Evolutionary conservation across 495 filamentous ascomycete species (phyloP).

Genomic region (Pyronema domesticum): DNA sequence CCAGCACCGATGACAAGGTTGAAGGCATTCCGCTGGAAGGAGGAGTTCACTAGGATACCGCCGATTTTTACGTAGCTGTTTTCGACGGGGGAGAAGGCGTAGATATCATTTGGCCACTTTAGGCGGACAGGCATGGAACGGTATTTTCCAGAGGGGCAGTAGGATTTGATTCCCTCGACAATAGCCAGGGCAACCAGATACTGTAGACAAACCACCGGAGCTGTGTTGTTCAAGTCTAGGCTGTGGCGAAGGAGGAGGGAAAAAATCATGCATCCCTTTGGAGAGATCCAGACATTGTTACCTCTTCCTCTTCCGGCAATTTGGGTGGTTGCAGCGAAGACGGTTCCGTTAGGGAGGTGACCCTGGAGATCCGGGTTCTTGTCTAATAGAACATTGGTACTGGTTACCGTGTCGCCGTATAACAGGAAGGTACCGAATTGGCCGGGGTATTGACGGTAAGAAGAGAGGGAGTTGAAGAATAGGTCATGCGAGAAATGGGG

Average conservation of each 20-base stretch:
- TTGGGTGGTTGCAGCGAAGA: constrained; percentile 79
- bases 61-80: constrained; percentile 74
- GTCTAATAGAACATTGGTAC: constrained; percentile 87
- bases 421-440: constrained; percentile 62
- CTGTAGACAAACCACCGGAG: constrained; percentile 86
- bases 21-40: constrained; percentile 58
- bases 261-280: constrained; percentile 69
- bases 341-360: constrained; percentile 63
- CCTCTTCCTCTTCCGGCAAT: constrained; percentile 83
- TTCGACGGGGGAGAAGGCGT: constrained; percentile 27
- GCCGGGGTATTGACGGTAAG: constrained; percentile 34
- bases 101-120: constrained; percentile 86
- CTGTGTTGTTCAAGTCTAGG: constrained; percentile 45
- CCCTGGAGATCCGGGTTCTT: constrained; percentile 69
- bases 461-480: constrained; percentile 45
- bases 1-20: constrained; percentile 80
- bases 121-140: constrained; percentile 58
- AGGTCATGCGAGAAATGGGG: constrained; percentile 28
- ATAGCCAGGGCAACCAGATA: constrained; percentile 86
- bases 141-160: constrained; percentile 47
- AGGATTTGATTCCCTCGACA: constrained; percentile 65
- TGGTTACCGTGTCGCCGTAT: constrained; percentile 86
- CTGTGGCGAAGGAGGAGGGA: constrained; percentile 72
- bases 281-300: constrained; percentile 87
- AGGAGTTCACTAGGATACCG: constrained; percentile 83